Evolutionary conservation across 2,329 filamentous ascomycete species (phyloP).

Genomic region (Trichophyton simii): DNA sequence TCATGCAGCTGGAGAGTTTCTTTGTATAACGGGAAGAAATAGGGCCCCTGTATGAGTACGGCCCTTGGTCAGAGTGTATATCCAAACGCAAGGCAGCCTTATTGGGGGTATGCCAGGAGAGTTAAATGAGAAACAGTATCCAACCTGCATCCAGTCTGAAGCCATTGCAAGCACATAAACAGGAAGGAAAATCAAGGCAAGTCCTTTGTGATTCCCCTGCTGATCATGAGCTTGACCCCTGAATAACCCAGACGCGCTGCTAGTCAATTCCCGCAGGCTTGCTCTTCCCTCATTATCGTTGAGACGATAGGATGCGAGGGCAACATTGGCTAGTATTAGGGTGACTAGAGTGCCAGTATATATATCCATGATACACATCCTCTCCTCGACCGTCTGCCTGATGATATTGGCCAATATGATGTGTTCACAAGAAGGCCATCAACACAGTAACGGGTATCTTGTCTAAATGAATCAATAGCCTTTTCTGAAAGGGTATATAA

Average conservation of each 20-base stretch:
- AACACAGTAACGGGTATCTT: not conserved
- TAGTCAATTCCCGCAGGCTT: not conserved
- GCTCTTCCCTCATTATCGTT: not conserved
- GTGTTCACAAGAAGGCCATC: not conserved
- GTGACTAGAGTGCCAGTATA: conserved; percentile 5
- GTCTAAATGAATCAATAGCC: too few relatives aligned
- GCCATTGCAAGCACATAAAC: conserved; percentile 11
- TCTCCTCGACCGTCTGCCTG: not conserved
- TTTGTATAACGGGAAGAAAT: conserved; percentile 12
- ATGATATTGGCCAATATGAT: not conserved
- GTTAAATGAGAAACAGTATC: not conserved
- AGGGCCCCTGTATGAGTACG: conserved; percentile 7
- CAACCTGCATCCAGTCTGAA: conserved; percentile 12
- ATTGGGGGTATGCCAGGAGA: not conserved
- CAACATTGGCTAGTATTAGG: conserved; percentile 8
- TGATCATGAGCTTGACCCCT: not conserved
- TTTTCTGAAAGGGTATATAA: too few relatives aligned
- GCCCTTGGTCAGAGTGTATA: not conserved
- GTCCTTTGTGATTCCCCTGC: not conserved
- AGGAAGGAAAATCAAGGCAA: conserved; percentile 7
- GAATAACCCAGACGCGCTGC: not conserved
- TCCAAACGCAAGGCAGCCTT: not conserved
- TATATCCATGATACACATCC: conserved; percentile 5
- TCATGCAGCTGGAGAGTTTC: conserved; percentile 10
- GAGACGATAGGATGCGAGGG: conserved; percentile 1